Evolutionary conservation across 1,284 basidiomycete species (phyloP), one percentile per base, ranked within the genome.

Genomic region (Puccinia polysora): DNA sequence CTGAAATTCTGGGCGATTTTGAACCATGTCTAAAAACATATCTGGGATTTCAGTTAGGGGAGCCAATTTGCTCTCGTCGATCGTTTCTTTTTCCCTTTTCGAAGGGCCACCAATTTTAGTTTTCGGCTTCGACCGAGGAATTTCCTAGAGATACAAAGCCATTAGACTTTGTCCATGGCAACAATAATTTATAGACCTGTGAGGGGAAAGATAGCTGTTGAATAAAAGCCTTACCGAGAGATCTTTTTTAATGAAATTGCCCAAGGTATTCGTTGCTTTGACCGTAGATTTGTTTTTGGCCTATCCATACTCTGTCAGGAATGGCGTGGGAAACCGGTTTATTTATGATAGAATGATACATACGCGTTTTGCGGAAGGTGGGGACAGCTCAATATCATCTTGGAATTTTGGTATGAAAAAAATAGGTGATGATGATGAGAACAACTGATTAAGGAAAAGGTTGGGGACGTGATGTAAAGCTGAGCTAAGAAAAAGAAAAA

Each of bases 11-110:
- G 88, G 86, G n/a, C 87, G 84, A 74, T 84, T 86, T 71, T 84
- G 81, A 74, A 92, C 85, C 63, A 97, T 85, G 80, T 97, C 90
- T 65, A 84, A 82, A 79, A 97, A 97, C 78, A 97, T 96, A 56
- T 85, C 83, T 25, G 88, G 84, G 74, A 95, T 88, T 73, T 89
- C 84, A 77, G 87, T 84, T 68, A 97, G 89, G 5, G 94, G 93
- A 14, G 94, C 90, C 14, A 83, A 78, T 15, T 53, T 63, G 47
- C 78, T 78, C 10, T 80, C 78, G 60, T 77, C 77, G 65, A 80
- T 50, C 32, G 62, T 43, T 75, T 75, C 62, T 32, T 56, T 30
- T 74, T 73, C 20, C 74, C 70, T 62, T 73, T 76, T 72, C 28
- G 69, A 72, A 38, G 60, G 60, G 43, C 59, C 69, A 8, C 47